Evolutionary conservation across 1,284 basidiomycete genomes (phyloP).

Genomic region (Earliella scabrosa): DNA sequence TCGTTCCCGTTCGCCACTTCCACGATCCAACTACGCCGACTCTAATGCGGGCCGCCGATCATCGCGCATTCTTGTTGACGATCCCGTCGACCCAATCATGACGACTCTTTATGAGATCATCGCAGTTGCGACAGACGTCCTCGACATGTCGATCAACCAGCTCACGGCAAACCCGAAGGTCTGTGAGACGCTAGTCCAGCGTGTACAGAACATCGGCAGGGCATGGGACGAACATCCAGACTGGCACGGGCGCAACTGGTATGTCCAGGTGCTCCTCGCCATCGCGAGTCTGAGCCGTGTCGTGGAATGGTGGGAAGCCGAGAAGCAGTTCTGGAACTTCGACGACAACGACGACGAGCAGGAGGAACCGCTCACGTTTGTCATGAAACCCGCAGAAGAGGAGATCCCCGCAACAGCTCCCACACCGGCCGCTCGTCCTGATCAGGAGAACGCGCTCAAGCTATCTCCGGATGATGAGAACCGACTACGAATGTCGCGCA

Average conservation of each 20-base stretch:
- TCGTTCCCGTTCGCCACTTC: conserved; percentile 93
- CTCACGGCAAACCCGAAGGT: conserved; percentile 85
- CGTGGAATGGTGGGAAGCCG: conserved; percentile 99
- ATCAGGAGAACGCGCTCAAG: conserved; percentile 44
- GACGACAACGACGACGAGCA: conserved; percentile 91
- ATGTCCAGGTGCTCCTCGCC: conserved; percentile 95
- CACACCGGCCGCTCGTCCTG: conserved; percentile 44
- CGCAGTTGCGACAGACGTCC: conserved; percentile 92
- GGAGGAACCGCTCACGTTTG: conserved; percentile 89
- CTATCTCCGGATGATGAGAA: conserved; percentile 63
- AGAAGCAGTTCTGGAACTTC: conserved; percentile 99
- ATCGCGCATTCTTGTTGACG: conserved; percentile 75
- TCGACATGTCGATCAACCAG: conserved; percentile 87
- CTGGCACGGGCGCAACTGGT: conserved; percentile 98
- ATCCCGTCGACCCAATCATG: conserved; percentile 90
- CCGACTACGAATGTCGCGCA: conserved; percentile 51
- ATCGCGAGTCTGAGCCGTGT: conserved; percentile 95
- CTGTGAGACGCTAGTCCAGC: conserved; percentile 87
- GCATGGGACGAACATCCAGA: conserved; percentile 98
- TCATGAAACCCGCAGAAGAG: conserved; percentile 82
- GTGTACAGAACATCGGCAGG: conserved; percentile 90
- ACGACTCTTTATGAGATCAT: conserved; percentile 92
- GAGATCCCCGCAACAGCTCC: conserved; percentile 41
- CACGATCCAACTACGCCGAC: conserved; percentile 72
- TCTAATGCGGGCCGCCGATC: conserved; percentile 67